These are phyloP conservation scores for Cladosporium austrohemisphaericum DNA, from an alignment of 2,329 filamentous ascomycete genomes.

Conservation along the genomic window DNA sequence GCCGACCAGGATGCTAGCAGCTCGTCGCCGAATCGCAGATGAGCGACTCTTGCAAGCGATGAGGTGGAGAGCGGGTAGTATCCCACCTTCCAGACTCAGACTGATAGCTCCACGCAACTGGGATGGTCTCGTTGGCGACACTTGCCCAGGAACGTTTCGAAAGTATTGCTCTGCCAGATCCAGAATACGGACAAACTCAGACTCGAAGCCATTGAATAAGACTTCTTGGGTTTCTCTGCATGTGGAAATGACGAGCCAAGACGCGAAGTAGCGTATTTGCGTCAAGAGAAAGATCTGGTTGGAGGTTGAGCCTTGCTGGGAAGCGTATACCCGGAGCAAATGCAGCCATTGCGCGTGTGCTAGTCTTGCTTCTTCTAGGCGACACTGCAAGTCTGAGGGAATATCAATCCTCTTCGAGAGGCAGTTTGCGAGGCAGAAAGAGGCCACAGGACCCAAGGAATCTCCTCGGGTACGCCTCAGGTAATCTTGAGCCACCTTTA, in stretches of 20 bases:
- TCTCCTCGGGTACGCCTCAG: not conserved
- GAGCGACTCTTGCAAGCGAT: constrained; percentile 8
- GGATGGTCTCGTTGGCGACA: not conserved
- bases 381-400: not conserved
- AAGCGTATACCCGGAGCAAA: not conserved
- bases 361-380: not conserved
- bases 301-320: not conserved
- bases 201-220: not conserved
- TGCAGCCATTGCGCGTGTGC: not conserved
- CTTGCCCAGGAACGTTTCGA: not conserved
- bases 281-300: constrained; percentile 1
- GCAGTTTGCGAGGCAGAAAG: constrained; percentile 2
- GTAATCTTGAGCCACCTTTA: not conserved
- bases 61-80: constrained; percentile 3
- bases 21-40: not conserved
- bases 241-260: constrained; percentile 4
- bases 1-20: not conserved
- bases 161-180: not conserved
- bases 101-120: not conserved
- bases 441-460: not conserved
- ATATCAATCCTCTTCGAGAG: not conserved
- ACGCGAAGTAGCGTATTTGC: constrained; percentile 9
- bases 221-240: constrained; percentile 5
- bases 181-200: not conserved
- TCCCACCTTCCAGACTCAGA: constrained; percentile 4